Evolutionary conservation across 352 stramenopile species (phyloP).

Genomic region (Pythium pectinolyticum): DNA sequence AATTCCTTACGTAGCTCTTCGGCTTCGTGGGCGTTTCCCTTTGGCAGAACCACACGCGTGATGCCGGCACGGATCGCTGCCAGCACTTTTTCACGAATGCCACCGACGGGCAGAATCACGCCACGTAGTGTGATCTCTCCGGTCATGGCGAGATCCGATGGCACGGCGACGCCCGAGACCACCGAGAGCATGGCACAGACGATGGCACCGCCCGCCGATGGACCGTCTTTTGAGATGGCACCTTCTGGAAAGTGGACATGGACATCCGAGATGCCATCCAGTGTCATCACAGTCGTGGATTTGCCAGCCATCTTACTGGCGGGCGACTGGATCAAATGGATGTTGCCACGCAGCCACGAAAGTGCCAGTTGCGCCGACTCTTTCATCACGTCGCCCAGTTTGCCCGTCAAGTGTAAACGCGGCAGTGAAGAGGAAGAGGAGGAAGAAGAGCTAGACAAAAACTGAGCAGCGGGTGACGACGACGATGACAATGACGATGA

Average conservation of each 20-base stretch:
- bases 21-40: conserved; percentile 72
- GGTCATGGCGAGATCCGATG: conserved; percentile 85
- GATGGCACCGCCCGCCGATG: conserved; percentile 85
- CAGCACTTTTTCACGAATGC: conserved; percentile 90
- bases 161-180: conserved; percentile 59
- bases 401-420: conserved; percentile 65
- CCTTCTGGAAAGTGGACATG: conserved; percentile 90
- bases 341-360: conserved; percentile 76
- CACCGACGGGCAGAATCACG: conserved; percentile 89
- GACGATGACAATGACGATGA: too few relatives aligned
- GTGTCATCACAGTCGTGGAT: conserved; percentile 34
- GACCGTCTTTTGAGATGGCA: conserved; percentile 88
- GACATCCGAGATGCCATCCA: conserved; percentile 67
- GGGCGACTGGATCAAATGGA: conserved; percentile 52
- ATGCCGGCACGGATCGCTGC: conserved; percentile 85
- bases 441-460: conserved; percentile 27
- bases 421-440: conserved; percentile 31
- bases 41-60: conserved; percentile 74
- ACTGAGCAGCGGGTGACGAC: too few relatives aligned
- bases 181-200: conserved; percentile 84
- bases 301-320: neutral
- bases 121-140: conserved; percentile 87
- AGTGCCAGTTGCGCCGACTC: conserved; percentile 85
- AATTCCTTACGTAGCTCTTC: conserved; percentile 73
- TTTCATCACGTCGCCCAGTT: conserved; percentile 88